A percentile compares a stretch with the other conserved stretches of the same genome.
phyloP scores from a whole-genome alignment of 768 basidiomycete species.

The Clitopilus passeckerianus region DNA sequence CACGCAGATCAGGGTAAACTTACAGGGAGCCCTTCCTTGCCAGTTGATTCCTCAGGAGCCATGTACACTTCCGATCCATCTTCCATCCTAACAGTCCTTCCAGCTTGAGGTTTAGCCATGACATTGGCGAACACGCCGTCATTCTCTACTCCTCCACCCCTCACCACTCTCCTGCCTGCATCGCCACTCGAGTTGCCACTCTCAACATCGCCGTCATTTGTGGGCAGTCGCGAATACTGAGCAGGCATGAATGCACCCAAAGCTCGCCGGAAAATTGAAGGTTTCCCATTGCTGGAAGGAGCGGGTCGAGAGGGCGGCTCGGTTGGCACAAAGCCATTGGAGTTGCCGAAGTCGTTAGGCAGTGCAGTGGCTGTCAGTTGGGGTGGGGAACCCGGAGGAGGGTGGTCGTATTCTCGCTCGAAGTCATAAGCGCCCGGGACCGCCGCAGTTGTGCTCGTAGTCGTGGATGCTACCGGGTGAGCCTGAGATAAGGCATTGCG shows the following conservation, averaged over 20 bases:
- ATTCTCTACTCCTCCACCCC: slow-evolving; percentile 71
- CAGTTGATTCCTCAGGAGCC: slow-evolving; percentile 69
- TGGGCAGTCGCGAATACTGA: slow-evolving; percentile 53
- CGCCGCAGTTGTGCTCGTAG: slow-evolving; percentile 14
- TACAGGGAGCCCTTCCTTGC: slow-evolving; percentile 85
- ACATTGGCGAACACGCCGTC: slow-evolving; percentile 97
- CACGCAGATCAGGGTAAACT: slow-evolving; percentile 20
- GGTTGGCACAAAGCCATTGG: slow-evolving; percentile 60
- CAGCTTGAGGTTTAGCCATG: slow-evolving; percentile 73
- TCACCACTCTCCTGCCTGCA: neutral
- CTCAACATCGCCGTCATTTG: slow-evolving; percentile 24
- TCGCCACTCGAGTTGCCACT: neutral
- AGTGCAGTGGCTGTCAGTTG: slow-evolving; percentile 48
- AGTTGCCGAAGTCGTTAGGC: slow-evolving; percentile 69
- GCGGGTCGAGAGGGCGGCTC: slow-evolving; percentile 28
- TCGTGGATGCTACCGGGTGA: slow-evolving; percentile 7
- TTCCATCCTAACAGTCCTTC: slow-evolving; percentile 39
- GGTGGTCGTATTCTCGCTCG: slow-evolving; percentile 71
- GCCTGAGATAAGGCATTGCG: slow-evolving; percentile 2
- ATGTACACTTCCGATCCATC: slow-evolving; percentile 50
- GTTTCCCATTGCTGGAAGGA: slow-evolving; percentile 12
- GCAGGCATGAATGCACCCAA: slow-evolving; percentile 61
- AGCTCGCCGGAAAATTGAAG: slow-evolving; percentile 53
- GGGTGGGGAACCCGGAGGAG: slow-evolving; percentile 80
- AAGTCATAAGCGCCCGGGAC: slow-evolving; percentile 66